phyloP scores from a whole-genome alignment of 805 yeast genomes.

The Saturnispora hagleri region DNA sequence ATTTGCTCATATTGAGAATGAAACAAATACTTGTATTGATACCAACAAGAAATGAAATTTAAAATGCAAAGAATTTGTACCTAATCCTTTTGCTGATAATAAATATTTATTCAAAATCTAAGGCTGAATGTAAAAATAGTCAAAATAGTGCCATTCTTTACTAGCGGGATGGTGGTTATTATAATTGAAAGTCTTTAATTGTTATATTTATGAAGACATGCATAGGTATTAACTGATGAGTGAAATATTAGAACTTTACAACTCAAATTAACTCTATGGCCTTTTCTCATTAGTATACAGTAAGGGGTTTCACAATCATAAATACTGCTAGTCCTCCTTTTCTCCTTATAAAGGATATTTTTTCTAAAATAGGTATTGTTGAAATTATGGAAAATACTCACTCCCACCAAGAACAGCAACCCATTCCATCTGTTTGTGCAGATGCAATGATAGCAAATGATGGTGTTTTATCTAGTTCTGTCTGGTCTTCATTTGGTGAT shows the following conservation, averaged over 20 bases:
- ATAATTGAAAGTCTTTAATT: no score
- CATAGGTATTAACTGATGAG: neutral
- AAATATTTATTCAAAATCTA: no score
- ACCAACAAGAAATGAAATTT: no score
- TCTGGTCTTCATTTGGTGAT: constrained; percentile 36
- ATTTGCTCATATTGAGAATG: no score
- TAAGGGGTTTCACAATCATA: neutral
- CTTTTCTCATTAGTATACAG: neutral
- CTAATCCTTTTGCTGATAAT: no score
- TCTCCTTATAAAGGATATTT: neutral
- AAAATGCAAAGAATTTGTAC: no score
- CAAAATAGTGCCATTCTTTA: no score
- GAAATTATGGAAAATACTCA: constrained; percentile 17
- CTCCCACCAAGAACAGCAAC: constrained; percentile 96
- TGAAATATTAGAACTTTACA: no score
- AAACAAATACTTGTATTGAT: no score
- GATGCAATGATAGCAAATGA: constrained; percentile 83
- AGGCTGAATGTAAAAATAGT: no score
- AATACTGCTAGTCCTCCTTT: neutral
- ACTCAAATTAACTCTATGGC: neutral
- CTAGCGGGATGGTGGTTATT: neutral
- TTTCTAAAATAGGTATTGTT: neutral
- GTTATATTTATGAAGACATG: neutral
- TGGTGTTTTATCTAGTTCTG: constrained; percentile 40
- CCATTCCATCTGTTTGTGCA: constrained; percentile 95